Evolutionary conservation across 2,329 filamentous ascomycete genomes (phyloP), one percentile per base, ranked within the genome.

Genomic region (Thermomyces lanuginosus): DNA sequence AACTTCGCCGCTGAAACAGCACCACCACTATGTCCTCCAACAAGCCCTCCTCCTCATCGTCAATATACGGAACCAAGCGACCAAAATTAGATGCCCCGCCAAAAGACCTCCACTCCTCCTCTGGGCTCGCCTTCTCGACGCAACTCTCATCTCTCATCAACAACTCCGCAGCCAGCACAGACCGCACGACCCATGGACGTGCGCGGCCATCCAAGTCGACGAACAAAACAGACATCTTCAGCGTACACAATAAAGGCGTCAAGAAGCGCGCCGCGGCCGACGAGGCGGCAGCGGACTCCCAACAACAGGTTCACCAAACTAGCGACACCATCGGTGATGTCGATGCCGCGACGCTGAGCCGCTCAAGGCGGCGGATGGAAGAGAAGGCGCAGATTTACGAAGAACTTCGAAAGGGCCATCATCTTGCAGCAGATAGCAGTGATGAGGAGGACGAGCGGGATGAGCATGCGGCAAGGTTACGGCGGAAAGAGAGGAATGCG

Each of bases 361-460:
- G 77, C 30, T 76, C 80, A 12, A 77, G 75, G 49, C 69, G 75
- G 37, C 79, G 74, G 45, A 80, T 98, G 75, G 75, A 91, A 46
- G 76, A 83, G 56, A 98, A 98, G 53, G 82, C 80, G 3, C 69
- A 78, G 4, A 56, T 89, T 2, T 98, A 98, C 53, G 74, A 78
- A 5, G 78, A 80, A 19, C 76, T 98, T 71, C 92, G 92, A 53
- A 68, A 79, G 17, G 84, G 86, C n/a, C 76, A 92, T 45, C 74
- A 80, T 51, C 60, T 80, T n/a, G 61, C 67, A 2, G 45, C 36
- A 1, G 42, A 41, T 5, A 47, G 45, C 14, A 46, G 44, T 14
- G 46, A 49, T 12, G 50, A 53, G 6, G 53, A 53, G 2, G 44
- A 50, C 22, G 35, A 34, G 9, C 39, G 41, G 17, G 50, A 53